phyloP scores from a whole-genome alignment of 2,329 filamentous ascomycete genomes.

The Fusarium dimerum region DNA sequence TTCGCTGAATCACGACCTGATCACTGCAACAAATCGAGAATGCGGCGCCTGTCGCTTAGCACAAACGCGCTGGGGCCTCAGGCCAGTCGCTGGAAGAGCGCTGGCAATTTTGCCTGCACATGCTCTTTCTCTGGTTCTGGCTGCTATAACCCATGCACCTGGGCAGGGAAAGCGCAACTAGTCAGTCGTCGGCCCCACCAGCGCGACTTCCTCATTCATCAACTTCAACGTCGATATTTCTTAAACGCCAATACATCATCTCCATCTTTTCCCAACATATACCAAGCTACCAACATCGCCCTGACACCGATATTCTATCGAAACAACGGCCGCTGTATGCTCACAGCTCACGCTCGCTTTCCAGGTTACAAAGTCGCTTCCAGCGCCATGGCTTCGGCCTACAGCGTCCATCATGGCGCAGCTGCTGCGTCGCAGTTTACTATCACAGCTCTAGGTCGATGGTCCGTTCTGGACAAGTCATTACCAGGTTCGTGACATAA shows the following conservation, averaged over 20 bases:
- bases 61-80: conserved; percentile 28
- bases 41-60: conserved; percentile 25
- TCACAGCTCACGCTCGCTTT: conserved; percentile 22
- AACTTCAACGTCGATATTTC: conserved; percentile 13
- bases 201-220: conserved; percentile 9
- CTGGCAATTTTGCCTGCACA: background rate
- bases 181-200: conserved; percentile 11
- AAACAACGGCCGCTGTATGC: conserved; percentile 21
- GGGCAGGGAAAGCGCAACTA: background rate
- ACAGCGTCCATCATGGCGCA: conserved; percentile 39
- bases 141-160: no score
- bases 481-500: conserved; percentile 60
- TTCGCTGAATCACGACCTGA: no score
- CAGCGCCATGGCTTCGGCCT: conserved; percentile 43
- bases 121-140: no score
- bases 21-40: conserved; percentile 2
- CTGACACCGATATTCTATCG: background rate
- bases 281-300: background rate
- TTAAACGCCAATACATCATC: conserved; percentile 24
- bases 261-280: background rate
- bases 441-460: conserved; percentile 75
- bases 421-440: conserved; percentile 48
- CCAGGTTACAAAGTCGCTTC: conserved; percentile 23
- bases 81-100: conserved; percentile 9
- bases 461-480: conserved; percentile 76